Base-by-base conservation (phyloP, 2,329 filamentous ascomycete species). In the Colletotrichum tofieldiae region DNA sequence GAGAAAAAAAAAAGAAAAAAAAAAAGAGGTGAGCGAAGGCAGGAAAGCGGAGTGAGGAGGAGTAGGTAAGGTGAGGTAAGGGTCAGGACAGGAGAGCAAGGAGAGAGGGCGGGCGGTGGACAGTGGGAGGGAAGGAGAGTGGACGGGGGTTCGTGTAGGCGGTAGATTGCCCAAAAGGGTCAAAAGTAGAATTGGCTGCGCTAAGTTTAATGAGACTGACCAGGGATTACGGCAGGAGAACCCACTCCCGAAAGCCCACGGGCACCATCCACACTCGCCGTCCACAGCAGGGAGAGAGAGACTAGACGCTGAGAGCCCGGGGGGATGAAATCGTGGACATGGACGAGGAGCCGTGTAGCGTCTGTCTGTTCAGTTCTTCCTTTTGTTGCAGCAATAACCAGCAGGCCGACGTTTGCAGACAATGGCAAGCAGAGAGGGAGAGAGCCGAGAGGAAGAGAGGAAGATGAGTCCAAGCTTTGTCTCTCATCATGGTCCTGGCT, bases 191-290 rank as follows among this genome's bases (percentile, higher is more conserved):
- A 80, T 77, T 79, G 80, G 80, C 75, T 77, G 79, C 82, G 82
- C 82, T 83, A 84, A 81, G 79, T 83, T 82, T 81, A 81, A 82
- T 82, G 81, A 84, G 79, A 76, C 72, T 74, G 74, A 76, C 77
- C 76, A 78, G 76, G 74, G 76, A 77, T 76, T 69, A 65, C 59
- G 63, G 63, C 59, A 67, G 51, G 56, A 73, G 43, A 60, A 63
- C 54, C 67, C 61, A 73, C 55, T 56, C 39, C 41, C 59, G 43
- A 61, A 26, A 63, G 61, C 52, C 65, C 70, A 71, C 70, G 37
- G 49, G 39, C 62, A 65, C 49, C 49, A 20, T 18, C 51, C 51
- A 54, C 29, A 54, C 51, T 35, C 14, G 20, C 32, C 9, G 2
- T 23, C 41, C 20, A 51, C 18, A 62, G 45, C 45, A 37, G 45